These are phyloP conservation scores for Penicillium hesseltinei DNA, from an alignment of 2,329 filamentous ascomycete genomes.

Conservation along the genomic window DNA sequence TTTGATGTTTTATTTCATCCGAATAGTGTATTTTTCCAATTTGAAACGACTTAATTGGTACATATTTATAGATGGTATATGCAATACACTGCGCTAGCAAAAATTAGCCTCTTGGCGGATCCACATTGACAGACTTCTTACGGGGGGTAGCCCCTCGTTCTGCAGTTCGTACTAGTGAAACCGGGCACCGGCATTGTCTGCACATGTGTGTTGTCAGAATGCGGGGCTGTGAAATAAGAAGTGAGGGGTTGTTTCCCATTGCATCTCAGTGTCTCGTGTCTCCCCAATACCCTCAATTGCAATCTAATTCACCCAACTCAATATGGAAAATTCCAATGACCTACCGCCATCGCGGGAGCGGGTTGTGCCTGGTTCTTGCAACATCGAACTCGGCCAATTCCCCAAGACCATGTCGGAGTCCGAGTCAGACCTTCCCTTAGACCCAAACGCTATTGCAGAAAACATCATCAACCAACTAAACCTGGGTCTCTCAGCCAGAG, in stretches of 20 bases:
- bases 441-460: slow-evolving; percentile 40
- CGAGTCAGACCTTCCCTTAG: slow-evolving; percentile 30
- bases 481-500: slow-evolving; percentile 32
- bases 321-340: background rate
- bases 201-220: background rate
- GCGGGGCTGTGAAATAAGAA: background rate
- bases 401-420: slow-evolving; percentile 38
- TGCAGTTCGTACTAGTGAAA: background rate
- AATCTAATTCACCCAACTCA: background rate
- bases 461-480: slow-evolving; percentile 43
- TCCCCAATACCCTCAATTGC: background rate
- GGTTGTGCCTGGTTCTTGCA: slow-evolving; percentile 55
- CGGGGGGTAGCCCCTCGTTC: background rate
- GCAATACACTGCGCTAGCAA: too few relatives aligned
- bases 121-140: too few relatives aligned
- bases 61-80: too few relatives aligned
- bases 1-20: too few relatives aligned
- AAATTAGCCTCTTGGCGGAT: too few relatives aligned
- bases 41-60: too few relatives aligned
- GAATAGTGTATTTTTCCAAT: too few relatives aligned
- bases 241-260: background rate
- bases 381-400: slow-evolving; percentile 47
- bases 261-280: background rate
- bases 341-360: slow-evolving; percentile 40
- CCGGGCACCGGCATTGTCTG: background rate